phyloP scores from a whole-genome alignment of 1,139 yeast genomes.

The Magnusiomyces clavatus region DNA sequence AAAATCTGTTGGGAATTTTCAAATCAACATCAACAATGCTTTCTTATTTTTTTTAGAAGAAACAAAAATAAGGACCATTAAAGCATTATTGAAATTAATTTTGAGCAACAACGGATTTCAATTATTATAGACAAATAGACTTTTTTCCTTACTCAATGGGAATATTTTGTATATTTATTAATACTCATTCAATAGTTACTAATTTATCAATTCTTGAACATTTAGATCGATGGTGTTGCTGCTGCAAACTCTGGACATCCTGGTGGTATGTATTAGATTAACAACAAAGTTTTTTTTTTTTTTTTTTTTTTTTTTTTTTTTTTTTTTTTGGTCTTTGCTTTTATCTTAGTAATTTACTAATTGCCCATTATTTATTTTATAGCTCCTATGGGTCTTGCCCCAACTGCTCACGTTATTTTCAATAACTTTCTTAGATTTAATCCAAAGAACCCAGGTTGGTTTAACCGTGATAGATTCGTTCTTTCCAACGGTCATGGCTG shows the following conservation, averaged over 20 bases:
- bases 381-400: conserved; percentile 95
- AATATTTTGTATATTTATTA: no score
- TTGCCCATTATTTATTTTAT: background rate
- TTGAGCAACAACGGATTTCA: no score
- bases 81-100: no score
- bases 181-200: no score
- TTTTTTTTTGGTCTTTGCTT: background rate
- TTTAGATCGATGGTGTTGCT: conserved; percentile 68
- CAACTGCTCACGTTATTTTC: conserved; percentile 71
- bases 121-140: no score
- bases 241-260: conserved; percentile 98
- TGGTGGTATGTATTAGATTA: conserved; percentile 45
- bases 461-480: conserved; percentile 92
- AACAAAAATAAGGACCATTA: no score
- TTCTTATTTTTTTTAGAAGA: no score
- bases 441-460: conserved; percentile 88
- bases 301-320: background rate
- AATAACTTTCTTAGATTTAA: conserved; percentile 69
- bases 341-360: background rate
- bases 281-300: background rate
- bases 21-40: no score
- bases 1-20: no score
- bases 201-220: no score
- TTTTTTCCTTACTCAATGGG: no score
- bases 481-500: conserved; percentile 97